Conservation (phyloP, 768 basidiomycete genomes). For the Coprinellus aureogranulatus region DNA sequence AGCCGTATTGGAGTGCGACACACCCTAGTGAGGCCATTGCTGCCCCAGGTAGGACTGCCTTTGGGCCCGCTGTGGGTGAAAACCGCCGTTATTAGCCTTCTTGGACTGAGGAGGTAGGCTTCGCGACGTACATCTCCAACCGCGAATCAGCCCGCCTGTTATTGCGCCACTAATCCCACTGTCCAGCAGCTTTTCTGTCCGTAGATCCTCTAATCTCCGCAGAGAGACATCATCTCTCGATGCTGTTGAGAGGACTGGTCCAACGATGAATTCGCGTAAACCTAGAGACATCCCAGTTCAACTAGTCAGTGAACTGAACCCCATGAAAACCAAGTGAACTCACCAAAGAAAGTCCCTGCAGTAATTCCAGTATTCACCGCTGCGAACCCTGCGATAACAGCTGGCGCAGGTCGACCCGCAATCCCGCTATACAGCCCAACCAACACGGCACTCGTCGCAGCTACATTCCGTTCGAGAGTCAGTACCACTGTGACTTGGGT, state of each 20-base stretch:
- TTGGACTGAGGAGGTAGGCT: no score
- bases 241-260: slow-evolving; percentile 57
- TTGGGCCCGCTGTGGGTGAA: slow-evolving; percentile 60
- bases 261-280: slow-evolving; percentile 72
- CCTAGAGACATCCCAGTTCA: slow-evolving; percentile 37
- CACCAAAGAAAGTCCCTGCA: slow-evolving; percentile 78
- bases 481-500: slow-evolving; percentile 23
- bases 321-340: slow-evolving; percentile 21
- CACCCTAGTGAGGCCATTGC: slow-evolving; percentile 59
- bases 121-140: slow-evolving; percentile 51
- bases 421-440: slow-evolving; percentile 46
- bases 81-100: no score
- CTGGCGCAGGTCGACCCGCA: slow-evolving; percentile 45
- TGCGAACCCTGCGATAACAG: slow-evolving; percentile 53
- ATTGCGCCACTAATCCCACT: slow-evolving; percentile 70
- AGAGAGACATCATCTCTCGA: slow-evolving; percentile 32
- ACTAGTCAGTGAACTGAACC: not conserved
- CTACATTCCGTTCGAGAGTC: slow-evolving; percentile 32
- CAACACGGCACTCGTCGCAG: slow-evolving; percentile 51
- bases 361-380: slow-evolving; percentile 71
- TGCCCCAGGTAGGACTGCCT: slow-evolving; percentile 58
- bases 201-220: slow-evolving; percentile 25
- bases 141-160: slow-evolving; percentile 59
- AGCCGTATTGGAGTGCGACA: slow-evolving; percentile 60
- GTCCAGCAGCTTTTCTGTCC: slow-evolving; percentile 63